phyloP scores from a whole-genome alignment of 176 grass and related monocot species.

The Panicum miliaceum region DNA sequence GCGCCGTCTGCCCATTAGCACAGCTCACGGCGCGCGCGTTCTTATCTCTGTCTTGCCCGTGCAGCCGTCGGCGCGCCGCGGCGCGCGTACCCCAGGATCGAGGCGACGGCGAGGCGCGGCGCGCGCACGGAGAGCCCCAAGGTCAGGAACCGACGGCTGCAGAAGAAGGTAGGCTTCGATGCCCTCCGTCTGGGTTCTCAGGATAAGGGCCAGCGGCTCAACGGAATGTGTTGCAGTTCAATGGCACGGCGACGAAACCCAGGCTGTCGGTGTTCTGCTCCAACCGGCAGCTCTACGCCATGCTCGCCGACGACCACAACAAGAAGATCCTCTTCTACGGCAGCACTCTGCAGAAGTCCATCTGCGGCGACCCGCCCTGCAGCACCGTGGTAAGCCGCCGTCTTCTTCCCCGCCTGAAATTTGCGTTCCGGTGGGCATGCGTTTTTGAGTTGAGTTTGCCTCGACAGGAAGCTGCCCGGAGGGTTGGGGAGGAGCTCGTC shows the following conservation, averaged over 20 bases:
- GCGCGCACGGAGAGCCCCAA: constrained; percentile 77
- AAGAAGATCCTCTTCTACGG: constrained; percentile 85
- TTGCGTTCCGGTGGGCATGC: background rate
- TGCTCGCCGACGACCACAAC: constrained; percentile 88
- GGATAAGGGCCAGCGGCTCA: background rate
- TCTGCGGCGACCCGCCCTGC: constrained; percentile 63
- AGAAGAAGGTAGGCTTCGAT: constrained; percentile 69
- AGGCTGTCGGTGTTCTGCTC: constrained; percentile 92
- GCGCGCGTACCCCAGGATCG: constrained; percentile 50
- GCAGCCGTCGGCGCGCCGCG: constrained; percentile 1
- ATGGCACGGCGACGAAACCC: constrained; percentile 77
- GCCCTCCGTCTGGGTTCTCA: background rate
- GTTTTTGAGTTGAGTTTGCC: background rate
- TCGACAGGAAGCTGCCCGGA: constrained; percentile 71
- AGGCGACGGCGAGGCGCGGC: constrained; percentile 60
- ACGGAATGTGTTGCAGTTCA: constrained; percentile 56
- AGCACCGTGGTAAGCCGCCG: constrained; percentile 42
- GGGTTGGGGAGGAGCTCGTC: constrained; percentile 78
- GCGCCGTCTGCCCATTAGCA: background rate
- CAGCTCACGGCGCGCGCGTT: background rate
- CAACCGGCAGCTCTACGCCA: constrained; percentile 77
- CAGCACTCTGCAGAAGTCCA: constrained; percentile 80
- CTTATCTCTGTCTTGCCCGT: background rate
- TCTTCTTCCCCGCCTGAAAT: background rate
- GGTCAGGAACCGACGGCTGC: constrained; percentile 70